These are phyloP conservation scores for Gnomoniopsis smithogilvyi DNA, from an alignment of 2,329 filamentous ascomycete genomes.

Conservation along the genomic window DNA sequence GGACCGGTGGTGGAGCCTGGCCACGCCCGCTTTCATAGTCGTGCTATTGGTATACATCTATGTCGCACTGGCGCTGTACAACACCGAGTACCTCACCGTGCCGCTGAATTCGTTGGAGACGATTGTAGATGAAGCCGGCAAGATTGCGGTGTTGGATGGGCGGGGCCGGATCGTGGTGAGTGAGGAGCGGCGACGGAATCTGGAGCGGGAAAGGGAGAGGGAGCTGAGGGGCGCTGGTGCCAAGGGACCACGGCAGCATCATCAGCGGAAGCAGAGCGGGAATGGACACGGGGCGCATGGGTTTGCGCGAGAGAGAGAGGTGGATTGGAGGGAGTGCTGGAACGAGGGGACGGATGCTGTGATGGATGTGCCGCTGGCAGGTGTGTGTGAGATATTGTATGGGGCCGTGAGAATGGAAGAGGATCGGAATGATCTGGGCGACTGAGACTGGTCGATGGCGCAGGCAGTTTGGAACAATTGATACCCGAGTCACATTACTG, in stretches of 20 bases:
- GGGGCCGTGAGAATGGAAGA: constrained; percentile 48
- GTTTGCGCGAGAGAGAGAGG: constrained; percentile 18
- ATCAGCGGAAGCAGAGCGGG: constrained; percentile 28
- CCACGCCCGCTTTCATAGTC: constrained; percentile 85
- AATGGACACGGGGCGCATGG: not conserved
- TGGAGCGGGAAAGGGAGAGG: constrained; percentile 31
- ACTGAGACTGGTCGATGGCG: not conserved
- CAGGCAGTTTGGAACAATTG: not conserved
- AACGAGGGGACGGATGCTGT: constrained; percentile 92
- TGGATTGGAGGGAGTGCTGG: constrained; percentile 82
- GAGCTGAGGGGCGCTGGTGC: constrained; percentile 28
- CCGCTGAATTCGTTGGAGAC: constrained; percentile 79
- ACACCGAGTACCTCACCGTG: constrained; percentile 83
- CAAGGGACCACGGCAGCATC: constrained; percentile 11
- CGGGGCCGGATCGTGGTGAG: constrained; percentile 49
- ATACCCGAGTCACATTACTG: not conserved
- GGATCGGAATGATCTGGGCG: not conserved
- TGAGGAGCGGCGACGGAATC: constrained; percentile 34
- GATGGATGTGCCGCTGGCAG: constrained; percentile 92
- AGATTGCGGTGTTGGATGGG: constrained; percentile 77
- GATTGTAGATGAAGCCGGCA: constrained; percentile 85
- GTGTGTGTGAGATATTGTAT: constrained; percentile 93
- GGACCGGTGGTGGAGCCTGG: constrained; percentile 95
- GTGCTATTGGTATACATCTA: constrained; percentile 91
- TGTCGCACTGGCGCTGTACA: constrained; percentile 86